phyloP scores from a whole-genome alignment of 192 early-diverging fungal genomes.

The Coemansia sp. region DNA sequence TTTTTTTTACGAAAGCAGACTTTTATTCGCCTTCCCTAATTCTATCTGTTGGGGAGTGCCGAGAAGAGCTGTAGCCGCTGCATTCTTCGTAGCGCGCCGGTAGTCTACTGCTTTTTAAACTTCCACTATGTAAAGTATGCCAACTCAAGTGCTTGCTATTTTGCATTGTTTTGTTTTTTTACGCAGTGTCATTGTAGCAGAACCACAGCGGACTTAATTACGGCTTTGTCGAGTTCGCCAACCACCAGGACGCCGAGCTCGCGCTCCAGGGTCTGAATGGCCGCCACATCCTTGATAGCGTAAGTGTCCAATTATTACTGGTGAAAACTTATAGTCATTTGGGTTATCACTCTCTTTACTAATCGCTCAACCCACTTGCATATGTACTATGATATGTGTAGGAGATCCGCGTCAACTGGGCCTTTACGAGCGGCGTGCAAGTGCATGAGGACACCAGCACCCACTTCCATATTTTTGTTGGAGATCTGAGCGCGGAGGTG shows the following conservation, averaged over 20 bases:
- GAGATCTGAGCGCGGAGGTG: conserved; percentile 88
- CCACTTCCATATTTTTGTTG: conserved; percentile 91
- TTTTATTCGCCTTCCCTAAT: neutral
- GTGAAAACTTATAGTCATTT: neutral
- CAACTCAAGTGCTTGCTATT: neutral
- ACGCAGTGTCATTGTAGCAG: conserved; percentile 49
- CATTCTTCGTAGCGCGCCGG: neutral
- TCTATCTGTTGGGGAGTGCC: neutral
- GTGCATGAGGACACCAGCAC: conserved; percentile 67
- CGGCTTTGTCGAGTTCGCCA: conserved; percentile 85
- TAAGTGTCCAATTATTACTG: conserved; percentile 14
- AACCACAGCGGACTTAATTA: conserved; percentile 75
- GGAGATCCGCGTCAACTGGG: conserved; percentile 57
- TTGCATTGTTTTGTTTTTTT: too few relatives aligned
- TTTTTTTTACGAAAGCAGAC: neutral
- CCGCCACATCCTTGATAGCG: conserved; percentile 24
- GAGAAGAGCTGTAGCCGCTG: neutral
- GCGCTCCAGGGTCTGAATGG: conserved; percentile 77
- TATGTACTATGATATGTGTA: conserved; percentile 1
- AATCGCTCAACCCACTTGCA: neutral
- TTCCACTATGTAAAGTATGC: neutral
- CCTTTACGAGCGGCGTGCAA: conserved; percentile 46
- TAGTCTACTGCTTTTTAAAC: neutral
- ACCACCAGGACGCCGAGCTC: conserved; percentile 66
- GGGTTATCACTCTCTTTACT: conserved; percentile 1